phyloP scores from a whole-genome alignment of 2,329 filamentous ascomycete genomes.

The Hypomyces perniciosus region DNA sequence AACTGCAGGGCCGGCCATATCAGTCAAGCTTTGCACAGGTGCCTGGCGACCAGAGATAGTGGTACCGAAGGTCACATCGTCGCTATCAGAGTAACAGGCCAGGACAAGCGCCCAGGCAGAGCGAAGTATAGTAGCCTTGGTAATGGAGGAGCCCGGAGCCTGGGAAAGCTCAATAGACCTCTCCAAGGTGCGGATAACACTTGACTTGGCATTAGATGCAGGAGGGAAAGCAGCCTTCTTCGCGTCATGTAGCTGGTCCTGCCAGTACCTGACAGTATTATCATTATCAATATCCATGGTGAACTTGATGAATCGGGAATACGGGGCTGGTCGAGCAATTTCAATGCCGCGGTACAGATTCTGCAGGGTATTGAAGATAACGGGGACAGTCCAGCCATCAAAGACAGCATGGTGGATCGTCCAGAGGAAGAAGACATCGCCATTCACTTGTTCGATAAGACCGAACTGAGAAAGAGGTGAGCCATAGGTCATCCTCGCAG shows the following conservation, averaged over 20 bases:
- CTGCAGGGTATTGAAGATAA: slow-evolving; percentile 2
- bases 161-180: slow-evolving; percentile 1
- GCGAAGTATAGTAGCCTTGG: slow-evolving; percentile 17
- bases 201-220: not conserved
- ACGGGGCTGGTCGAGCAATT: slow-evolving; percentile 2
- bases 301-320: slow-evolving; percentile 14
- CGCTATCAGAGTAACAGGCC: slow-evolving; percentile 14
- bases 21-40: slow-evolving; percentile 20
- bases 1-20: slow-evolving; percentile 25
- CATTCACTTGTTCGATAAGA: not conserved
- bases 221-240: slow-evolving; percentile 9
- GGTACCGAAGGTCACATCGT: slow-evolving; percentile 22
- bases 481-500: slow-evolving; percentile 7
- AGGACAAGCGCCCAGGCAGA: slow-evolving; percentile 23
- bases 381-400: slow-evolving; percentile 17
- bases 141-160: slow-evolving; percentile 7
- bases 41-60: slow-evolving; percentile 25
- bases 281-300: slow-evolving; percentile 2
- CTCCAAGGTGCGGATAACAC: not conserved
- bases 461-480: slow-evolving; percentile 4
- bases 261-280: slow-evolving; percentile 4
- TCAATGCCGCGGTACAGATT: slow-evolving; percentile 7
- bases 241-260: not conserved
- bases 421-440: slow-evolving; percentile 14
- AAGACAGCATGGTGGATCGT: slow-evolving; percentile 20